These are phyloP conservation scores for Rhizoclosmatium globosum DNA, from an alignment of 192 early-diverging fungal species.

Conservation along the genomic window DNA sequence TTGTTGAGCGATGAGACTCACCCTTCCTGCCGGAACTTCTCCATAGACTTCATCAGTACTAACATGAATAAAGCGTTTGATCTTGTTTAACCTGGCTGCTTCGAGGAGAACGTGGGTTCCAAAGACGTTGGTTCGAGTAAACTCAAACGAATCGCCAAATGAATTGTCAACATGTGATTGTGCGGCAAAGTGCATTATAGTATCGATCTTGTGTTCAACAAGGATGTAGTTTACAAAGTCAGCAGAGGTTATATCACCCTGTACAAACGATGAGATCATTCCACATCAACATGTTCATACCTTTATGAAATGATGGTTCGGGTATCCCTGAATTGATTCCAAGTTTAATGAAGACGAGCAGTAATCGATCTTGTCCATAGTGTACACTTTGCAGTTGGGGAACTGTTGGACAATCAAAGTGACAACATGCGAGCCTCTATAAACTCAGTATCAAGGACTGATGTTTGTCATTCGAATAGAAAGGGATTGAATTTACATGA, in stretches of 20 bases:
- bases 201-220: constrained; percentile 72
- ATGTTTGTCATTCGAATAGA: not conserved
- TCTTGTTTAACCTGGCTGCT: constrained; percentile 60
- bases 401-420: constrained; percentile 67
- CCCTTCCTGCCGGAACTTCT: constrained; percentile 64
- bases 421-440: constrained; percentile 73
- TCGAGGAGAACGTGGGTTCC: constrained; percentile 85
- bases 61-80: constrained; percentile 78
- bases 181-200: constrained; percentile 81
- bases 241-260: constrained; percentile 73
- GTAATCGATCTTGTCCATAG: constrained; percentile 82
- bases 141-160: constrained; percentile 83
- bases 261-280: constrained; percentile 33
- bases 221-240: constrained; percentile 72
- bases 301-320: constrained; percentile 74
- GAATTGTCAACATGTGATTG: constrained; percentile 87
- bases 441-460: not conserved
- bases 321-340: constrained; percentile 47
- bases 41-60: constrained; percentile 88
- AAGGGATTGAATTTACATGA: constrained; percentile 66
- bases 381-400: constrained; percentile 72
- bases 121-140: constrained; percentile 80
- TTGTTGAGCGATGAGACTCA: constrained; percentile 1
- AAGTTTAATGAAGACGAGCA: constrained; percentile 74
- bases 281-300: constrained; percentile 30